A percentile compares a stretch with the other conserved stretches of the same genome.
Conservation (phyloP, 1,284 basidiomycete genomes). For the Apiotrichum akiyoshidainum region DNA sequence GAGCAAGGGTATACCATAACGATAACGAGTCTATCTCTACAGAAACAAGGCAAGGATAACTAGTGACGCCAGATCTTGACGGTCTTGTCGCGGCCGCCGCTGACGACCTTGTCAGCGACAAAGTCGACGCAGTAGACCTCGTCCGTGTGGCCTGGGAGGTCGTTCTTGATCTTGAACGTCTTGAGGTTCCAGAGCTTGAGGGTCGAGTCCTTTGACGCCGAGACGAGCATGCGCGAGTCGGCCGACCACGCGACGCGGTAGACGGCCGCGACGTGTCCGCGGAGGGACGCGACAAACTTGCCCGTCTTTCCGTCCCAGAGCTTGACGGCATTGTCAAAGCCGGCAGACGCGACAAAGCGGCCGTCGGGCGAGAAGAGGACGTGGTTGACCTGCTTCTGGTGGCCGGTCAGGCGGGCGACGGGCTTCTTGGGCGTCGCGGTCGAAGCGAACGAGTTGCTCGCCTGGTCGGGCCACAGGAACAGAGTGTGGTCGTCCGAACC, state of each 20-base stretch:
- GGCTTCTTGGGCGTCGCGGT: conserved; percentile 66
- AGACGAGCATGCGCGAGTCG: conserved; percentile 85
- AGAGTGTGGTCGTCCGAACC: conserved; percentile 94
- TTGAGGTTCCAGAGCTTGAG: conserved; percentile 96
- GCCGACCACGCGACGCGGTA: conserved; percentile 94
- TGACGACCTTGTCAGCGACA: conserved; percentile 95
- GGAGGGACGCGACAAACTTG: conserved; percentile 81
- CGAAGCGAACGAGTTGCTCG: conserved; percentile 56
- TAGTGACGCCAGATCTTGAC: conserved; percentile 54
- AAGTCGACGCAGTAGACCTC: conserved; percentile 99
- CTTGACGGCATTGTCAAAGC: conserved; percentile 87
- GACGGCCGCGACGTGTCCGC: conserved; percentile 91
- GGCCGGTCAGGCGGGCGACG: conserved; percentile 81
- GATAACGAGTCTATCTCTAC: not conserved
- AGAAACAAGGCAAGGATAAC: conserved; percentile 1
- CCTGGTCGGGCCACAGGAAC: conserved; percentile 74
- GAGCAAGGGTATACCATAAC: not conserved
- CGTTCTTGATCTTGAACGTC: conserved; percentile 87
- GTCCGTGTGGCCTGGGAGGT: conserved; percentile 93
- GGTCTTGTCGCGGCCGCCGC: conserved; percentile 70
- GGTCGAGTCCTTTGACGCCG: conserved; percentile 92
- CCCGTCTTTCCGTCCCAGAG: conserved; percentile 93
- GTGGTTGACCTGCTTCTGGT: conserved; percentile 93
- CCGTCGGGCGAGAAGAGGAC: conserved; percentile 96
- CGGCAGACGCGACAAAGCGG: conserved; percentile 81